Evolutionary conservation across 2,329 filamentous ascomycete genomes (phyloP), one percentile per base, ranked within the genome.

Genomic region (Botrytis pseudocinerea): DNA sequence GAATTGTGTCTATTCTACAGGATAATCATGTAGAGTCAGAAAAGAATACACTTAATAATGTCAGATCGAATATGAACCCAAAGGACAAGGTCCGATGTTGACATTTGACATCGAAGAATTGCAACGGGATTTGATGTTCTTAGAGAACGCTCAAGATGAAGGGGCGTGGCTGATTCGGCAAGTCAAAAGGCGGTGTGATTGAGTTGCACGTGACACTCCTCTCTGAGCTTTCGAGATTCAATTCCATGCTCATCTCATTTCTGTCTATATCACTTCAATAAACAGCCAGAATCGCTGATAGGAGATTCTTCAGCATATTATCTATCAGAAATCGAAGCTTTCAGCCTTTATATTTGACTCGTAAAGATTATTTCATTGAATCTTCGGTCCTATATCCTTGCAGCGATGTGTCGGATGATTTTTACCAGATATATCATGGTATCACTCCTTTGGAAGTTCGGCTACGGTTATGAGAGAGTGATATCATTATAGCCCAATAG

Each of bases 171-270:
- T 63, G 1, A 44, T 25, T 44, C 40, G 25, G 38, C 38, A 62
- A 20, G 28, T 28, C 16, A 32, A 57, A 57, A 57, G 6, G 51
- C 14, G 51, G 51, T 57, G n/a, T 28, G n/a, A 2, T 18, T 16
- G 2, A 0, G 9, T 3, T 0, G 0, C 51, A 57, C 51, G 51
- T 57, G n/a, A 57, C 51, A 28, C 48, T 0, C 3, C 25, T n/a
- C n/a, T 57, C n/a, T 2, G 25, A 32, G 2, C 14, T 54, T 4
- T 28, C 14, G 51, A 28, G n/a, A 54, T 28, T 18, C 9, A 48
- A 12, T 48, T 48, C 46, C 46, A 25, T 48, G 10, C 46, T 20
- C 42, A 40, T 44, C 25, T 25, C n/a, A 54, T 28, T 54, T 54
- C 2, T 28, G 48, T 54, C 25, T 54, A n/a, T 16, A n/a, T n/a